A percentile compares a stretch with the other conserved stretches of the same genome.
Conservation (phyloP, 2,329 filamentous ascomycete species). For the Seiridium unicorne region DNA sequence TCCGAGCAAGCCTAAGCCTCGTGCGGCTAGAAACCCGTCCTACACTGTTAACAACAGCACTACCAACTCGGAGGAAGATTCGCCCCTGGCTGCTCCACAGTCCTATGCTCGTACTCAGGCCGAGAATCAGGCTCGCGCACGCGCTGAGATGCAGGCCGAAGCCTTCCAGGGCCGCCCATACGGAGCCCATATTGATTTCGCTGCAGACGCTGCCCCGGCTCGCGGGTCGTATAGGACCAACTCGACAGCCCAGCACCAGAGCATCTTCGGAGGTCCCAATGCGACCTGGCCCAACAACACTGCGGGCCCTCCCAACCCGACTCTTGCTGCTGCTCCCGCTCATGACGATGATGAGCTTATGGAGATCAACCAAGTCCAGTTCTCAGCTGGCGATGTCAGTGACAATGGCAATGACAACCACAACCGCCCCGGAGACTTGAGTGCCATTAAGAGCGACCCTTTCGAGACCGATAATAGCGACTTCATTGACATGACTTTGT, state of each 20-base stretch:
- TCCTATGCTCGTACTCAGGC: background rate
- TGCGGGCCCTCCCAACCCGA: background rate
- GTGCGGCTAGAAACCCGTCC: background rate
- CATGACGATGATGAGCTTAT: slow-evolving; percentile 9
- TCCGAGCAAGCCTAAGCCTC: slow-evolving; percentile 9
- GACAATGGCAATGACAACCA: background rate
- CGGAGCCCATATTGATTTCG: background rate
- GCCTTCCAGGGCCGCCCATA: slow-evolving; percentile 10
- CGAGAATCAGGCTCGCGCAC: background rate
- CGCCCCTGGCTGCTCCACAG: background rate
- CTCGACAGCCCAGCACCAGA: background rate
- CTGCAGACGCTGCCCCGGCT: background rate
- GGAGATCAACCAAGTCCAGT: slow-evolving; percentile 6
- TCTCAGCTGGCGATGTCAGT: background rate
- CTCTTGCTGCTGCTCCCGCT: background rate
- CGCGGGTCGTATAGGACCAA: background rate
- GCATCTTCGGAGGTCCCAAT: background rate
- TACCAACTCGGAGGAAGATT: background rate
- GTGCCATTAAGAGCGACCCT: slow-evolving; percentile 22
- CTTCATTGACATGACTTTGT: background rate
- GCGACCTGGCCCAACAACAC: background rate
- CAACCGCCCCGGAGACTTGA: slow-evolving; percentile 1
- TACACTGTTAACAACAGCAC: slow-evolving; percentile 5
- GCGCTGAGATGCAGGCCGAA: slow-evolving; percentile 9
- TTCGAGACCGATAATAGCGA: background rate